A percentile compares a stretch with the other conserved stretches of the same genome.
phyloP scores from a whole-genome alignment of 495 filamentous ascomycete genomes.

The Xylaria castorea region DNA sequence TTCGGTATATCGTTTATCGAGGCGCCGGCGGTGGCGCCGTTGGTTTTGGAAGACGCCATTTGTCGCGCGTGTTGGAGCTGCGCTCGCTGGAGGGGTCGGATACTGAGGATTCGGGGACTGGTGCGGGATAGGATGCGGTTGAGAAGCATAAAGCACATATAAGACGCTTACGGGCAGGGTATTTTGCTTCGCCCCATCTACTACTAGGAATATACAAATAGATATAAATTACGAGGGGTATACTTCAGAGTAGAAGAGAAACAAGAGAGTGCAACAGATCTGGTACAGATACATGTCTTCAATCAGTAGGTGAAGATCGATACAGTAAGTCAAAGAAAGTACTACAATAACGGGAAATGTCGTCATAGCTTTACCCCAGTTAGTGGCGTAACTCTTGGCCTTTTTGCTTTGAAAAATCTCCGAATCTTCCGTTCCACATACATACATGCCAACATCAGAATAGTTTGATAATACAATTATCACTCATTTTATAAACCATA shows the following conservation, averaged over 20 bases:
- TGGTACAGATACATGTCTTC: background rate
- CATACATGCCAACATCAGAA: background rate
- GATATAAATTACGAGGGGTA: background rate
- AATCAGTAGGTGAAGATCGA: background rate
- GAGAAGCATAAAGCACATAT: slow-evolving; percentile 6
- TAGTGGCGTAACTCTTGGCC: background rate
- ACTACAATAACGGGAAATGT: slow-evolving; percentile 10
- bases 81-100: slow-evolving; percentile 22
- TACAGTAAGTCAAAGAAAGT: background rate
- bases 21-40: slow-evolving; percentile 34
- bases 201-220: background rate
- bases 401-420: background rate
- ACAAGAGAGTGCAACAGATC: background rate
- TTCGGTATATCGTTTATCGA: slow-evolving; percentile 80
- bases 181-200: background rate
- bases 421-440: background rate
- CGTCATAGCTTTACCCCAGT: slow-evolving; percentile 19
- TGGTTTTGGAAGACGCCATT: slow-evolving; percentile 41
- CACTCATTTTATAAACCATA: background rate
- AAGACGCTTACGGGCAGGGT: slow-evolving; percentile 13
- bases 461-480: background rate
- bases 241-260: background rate
- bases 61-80: slow-evolving; percentile 29
- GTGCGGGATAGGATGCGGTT: slow-evolving; percentile 9
- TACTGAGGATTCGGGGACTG: background rate